Evolutionary conservation across 306 rosid genomes (phyloP).

Genomic region (Sicyos edulis): DNA sequence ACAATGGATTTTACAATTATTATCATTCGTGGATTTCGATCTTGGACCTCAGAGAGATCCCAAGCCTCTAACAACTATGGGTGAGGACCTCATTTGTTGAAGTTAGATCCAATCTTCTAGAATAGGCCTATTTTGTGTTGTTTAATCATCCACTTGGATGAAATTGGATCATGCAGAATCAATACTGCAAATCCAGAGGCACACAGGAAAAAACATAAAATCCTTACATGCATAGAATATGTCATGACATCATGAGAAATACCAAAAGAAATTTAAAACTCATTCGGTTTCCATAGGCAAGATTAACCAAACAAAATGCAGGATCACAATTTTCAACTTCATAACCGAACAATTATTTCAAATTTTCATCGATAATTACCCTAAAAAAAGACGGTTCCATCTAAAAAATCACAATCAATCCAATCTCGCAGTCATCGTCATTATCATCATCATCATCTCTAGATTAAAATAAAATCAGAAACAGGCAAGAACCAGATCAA

Average conservation of each 20-base stretch:
- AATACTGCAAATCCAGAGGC: not conserved
- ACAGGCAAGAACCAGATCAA: not conserved
- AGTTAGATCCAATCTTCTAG: too few relatives aligned
- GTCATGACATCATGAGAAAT: not conserved
- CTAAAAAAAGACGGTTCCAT: not conserved
- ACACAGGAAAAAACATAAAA: not conserved
- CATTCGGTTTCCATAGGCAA: not conserved
- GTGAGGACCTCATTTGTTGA: too few relatives aligned
- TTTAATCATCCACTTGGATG: not conserved
- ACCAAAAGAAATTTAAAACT: not conserved
- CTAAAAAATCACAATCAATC: not conserved
- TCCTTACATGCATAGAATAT: not conserved
- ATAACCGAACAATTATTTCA: not conserved
- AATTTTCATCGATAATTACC: not conserved
- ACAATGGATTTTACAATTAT: too few relatives aligned
- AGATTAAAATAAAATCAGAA: not conserved
- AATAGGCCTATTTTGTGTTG: too few relatives aligned
- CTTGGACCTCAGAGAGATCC: too few relatives aligned
- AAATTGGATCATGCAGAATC: not conserved
- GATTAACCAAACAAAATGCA: not conserved
- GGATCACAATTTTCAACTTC: slow-evolving; percentile 14
- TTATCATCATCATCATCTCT: not conserved
- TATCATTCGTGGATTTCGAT: too few relatives aligned
- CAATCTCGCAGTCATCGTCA: not conserved
- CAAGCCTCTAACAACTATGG: too few relatives aligned